Evolutionary conservation across 1,284 basidiomycete genomes (phyloP).

Genomic region (Cryptococcus sp.): DNA sequence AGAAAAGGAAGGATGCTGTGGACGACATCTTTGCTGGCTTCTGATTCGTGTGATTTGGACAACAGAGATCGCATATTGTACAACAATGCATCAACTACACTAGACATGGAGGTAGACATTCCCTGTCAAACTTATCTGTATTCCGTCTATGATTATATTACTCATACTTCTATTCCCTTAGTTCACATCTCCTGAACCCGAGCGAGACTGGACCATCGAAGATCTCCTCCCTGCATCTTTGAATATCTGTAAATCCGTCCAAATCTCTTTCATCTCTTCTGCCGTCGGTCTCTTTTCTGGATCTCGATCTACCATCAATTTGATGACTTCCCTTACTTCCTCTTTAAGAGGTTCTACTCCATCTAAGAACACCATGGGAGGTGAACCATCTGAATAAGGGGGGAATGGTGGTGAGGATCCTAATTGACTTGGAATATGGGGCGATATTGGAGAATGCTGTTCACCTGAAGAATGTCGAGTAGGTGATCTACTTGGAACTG

Average conservation of each 20-base stretch:
- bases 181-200: too few species aligned
- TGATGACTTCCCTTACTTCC: conserved; percentile 25
- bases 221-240: too few species aligned
- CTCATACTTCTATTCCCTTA: background rate
- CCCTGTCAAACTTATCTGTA: too few species aligned
- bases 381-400: conserved; percentile 34
- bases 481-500: background rate
- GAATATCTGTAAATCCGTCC: conserved; percentile 18
- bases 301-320: conserved; percentile 32
- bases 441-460: background rate
- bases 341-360: conserved; percentile 23
- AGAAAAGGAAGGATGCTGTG: conserved; percentile 28
- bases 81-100: too few species aligned
- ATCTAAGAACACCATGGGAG: conserved; percentile 28
- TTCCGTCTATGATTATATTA: background rate
- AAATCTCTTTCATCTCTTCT: conserved; percentile 24
- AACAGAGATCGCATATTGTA: too few species aligned
- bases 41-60: background rate
- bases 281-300: conserved; percentile 28
- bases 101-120: too few species aligned
- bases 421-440: background rate
- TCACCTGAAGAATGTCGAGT: background rate
- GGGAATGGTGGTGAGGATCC: background rate
- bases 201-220: too few species aligned
- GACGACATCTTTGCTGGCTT: conserved; percentile 34